A percentile compares a stretch with the other conserved stretches of the same genome.
These are phyloP conservation scores for Saccharomyces hybrid DNA, from an alignment of 1,139 yeast species.

Conservation along the genomic window DNA sequence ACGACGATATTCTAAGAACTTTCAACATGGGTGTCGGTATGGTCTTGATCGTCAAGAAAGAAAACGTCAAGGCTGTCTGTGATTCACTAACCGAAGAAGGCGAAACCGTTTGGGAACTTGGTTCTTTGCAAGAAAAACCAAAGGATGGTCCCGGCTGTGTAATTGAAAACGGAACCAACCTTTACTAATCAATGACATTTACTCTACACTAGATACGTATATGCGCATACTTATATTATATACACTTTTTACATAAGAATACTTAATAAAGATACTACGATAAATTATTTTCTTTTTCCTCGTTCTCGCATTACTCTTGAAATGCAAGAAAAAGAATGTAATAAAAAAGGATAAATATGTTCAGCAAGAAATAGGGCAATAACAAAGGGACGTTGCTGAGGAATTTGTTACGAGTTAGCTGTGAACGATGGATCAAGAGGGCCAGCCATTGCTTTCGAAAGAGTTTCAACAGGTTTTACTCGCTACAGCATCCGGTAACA, in stretches of 20 bases:
- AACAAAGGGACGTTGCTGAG: not conserved
- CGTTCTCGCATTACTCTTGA: not conserved
- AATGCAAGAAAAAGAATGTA: too few relatives aligned
- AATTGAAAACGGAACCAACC: slow-evolving; percentile 53
- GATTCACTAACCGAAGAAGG: slow-evolving; percentile 53
- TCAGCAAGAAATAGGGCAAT: not conserved
- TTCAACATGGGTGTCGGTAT: slow-evolving; percentile 96
- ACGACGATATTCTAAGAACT: slow-evolving; percentile 77
- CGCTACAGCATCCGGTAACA: slow-evolving; percentile 14
- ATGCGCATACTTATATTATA: not conserved
- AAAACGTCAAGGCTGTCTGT: slow-evolving; percentile 53
- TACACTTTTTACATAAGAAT: not conserved
- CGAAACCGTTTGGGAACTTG: slow-evolving; percentile 75
- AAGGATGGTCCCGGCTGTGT: slow-evolving; percentile 56
- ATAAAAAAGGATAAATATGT: not conserved
- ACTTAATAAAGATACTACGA: not conserved
- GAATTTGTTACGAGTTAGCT: not conserved
- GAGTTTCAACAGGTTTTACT: slow-evolving; percentile 28
- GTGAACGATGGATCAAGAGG: slow-evolving; percentile 24
- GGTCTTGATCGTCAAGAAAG: slow-evolving; percentile 73
- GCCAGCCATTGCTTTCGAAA: slow-evolving; percentile 20
- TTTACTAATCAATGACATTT: slow-evolving; percentile 38
- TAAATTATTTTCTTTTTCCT: not conserved
- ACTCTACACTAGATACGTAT: not conserved
- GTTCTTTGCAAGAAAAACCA: slow-evolving; percentile 52